Evolutionary conservation across 1,139 yeast species (phyloP), one percentile per base, ranked within the genome.

Genomic region (Diutina catenulata): DNA sequence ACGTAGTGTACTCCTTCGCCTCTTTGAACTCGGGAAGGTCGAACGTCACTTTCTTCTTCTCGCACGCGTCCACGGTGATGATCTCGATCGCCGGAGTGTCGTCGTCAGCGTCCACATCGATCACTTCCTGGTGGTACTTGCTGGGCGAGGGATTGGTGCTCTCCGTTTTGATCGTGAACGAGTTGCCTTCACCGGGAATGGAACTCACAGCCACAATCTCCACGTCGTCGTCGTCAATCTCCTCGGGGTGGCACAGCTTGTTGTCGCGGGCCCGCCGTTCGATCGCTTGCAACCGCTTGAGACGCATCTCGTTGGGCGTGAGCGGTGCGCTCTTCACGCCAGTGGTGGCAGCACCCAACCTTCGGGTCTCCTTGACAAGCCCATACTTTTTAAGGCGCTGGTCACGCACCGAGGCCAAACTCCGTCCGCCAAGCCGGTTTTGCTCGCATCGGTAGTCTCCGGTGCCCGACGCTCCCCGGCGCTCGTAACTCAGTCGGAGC

Each of bases 271-370:
- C 52, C 40, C 95, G 59, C 44, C 81, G 57, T 43, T 78, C 77
- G 0, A 93, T 83, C 1, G 95, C 94, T 41, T 64, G 67, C 5
- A 76, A 60, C 36, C 79, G 74, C 46, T 77, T 58, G 28, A 66
- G 72, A 37, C 74, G 58, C 37, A 70, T 43, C 5, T 65, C 55
- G 5, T 21, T 13, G 16, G 49, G 45, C 5, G 16, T 24, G 35
- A 28, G 22, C 9, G 37, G 33, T 10, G 35, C 32, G 2, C 46
- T 39, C n/a, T n/a, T n/a, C n/a, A n/a, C n/a, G n/a, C n/a, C n/a
- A n/a, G n/a, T n/a, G n/a, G n/a, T n/a, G 6, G 41, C 33, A 16
- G 51, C 47, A 1, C 72, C 70, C 33, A 65, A 45, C 37, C 53
- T 55, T 33, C 68, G 50, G 1, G 60, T 49, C 42, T 68, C 75